These are phyloP conservation scores for Schizothecium vesticola DNA, from an alignment of 495 filamentous ascomycete genomes.

Conservation along the genomic window DNA sequence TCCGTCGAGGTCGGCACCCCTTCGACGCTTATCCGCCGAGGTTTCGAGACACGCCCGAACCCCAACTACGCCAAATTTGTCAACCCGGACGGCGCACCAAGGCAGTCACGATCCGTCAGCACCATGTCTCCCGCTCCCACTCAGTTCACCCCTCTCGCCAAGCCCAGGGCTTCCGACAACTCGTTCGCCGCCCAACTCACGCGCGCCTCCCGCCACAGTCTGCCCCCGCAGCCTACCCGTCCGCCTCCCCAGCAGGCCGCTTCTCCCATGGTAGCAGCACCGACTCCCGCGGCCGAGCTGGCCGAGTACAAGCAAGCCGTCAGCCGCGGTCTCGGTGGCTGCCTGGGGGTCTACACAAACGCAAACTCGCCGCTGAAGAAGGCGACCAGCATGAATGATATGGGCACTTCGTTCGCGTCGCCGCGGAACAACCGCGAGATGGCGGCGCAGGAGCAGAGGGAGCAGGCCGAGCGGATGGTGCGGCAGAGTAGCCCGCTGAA, in stretches of 20 bases:
- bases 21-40: slow-evolving; percentile 69
- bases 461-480: slow-evolving; percentile 27
- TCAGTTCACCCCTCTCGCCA: slow-evolving; percentile 30
- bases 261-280: slow-evolving; percentile 5
- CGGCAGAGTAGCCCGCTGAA: slow-evolving; percentile 11
- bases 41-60: slow-evolving; percentile 81
- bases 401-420: slow-evolving; percentile 27
- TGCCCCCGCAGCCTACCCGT: slow-evolving; percentile 11
- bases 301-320: background rate
- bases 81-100: slow-evolving; percentile 54
- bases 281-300: slow-evolving; percentile 12
- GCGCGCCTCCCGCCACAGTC: slow-evolving; percentile 14
- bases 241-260: background rate
- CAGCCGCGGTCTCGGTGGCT: slow-evolving; percentile 53
- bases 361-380: slow-evolving; percentile 78
- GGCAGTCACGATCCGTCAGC: slow-evolving; percentile 4
- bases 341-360: slow-evolving; percentile 72
- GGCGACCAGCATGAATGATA: slow-evolving; percentile 42
- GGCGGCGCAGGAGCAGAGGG: slow-evolving; percentile 45
- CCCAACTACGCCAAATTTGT: slow-evolving; percentile 77
- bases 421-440: slow-evolving; percentile 51
- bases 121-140: slow-evolving; percentile 25
- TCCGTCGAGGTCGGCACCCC: slow-evolving; percentile 71
- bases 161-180: slow-evolving; percentile 8
- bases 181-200: slow-evolving; percentile 9